These are phyloP conservation scores for Ceratonia siliqua DNA, from an alignment of 306 rosid species.

Conservation along the genomic window DNA sequence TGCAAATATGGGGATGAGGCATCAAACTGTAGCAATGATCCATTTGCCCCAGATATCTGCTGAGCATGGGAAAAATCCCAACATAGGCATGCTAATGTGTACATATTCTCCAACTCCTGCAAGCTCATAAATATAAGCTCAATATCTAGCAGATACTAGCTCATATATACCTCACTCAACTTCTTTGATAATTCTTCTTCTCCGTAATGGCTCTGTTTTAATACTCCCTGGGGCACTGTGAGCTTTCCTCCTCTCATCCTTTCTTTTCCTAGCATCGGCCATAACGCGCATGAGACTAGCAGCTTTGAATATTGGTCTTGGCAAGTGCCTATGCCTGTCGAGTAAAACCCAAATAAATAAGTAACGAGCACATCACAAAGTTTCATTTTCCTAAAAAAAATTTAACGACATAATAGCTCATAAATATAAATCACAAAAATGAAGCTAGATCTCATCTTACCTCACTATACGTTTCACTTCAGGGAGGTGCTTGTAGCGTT, in stretches of 20 bases:
- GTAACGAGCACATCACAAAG: not conserved
- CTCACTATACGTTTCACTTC: slow-evolving; percentile 84
- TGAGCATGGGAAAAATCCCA: not conserved
- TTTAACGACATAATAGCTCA: not conserved
- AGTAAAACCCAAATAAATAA: not conserved
- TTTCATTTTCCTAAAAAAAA: not conserved
- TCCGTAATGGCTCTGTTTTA: slow-evolving; percentile 56
- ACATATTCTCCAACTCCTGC: slow-evolving; percentile 1
- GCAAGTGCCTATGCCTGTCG: slow-evolving; percentile 76
- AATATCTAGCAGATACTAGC: not conserved
- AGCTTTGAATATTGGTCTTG: slow-evolving; percentile 78
- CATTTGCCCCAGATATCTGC: slow-evolving; percentile 15
- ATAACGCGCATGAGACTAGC: slow-evolving; percentile 51
- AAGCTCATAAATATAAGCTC: slow-evolving; percentile 4
- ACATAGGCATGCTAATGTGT: not conserved
- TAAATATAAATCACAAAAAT: not conserved
- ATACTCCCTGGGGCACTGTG: slow-evolving; percentile 87
- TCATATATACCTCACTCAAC: slow-evolving; percentile 46
- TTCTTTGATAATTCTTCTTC: slow-evolving; percentile 65
- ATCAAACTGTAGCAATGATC: not conserved
- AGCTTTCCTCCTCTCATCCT: slow-evolving; percentile 73
- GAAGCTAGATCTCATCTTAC: slow-evolving; percentile 36
- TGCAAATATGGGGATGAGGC: not conserved
- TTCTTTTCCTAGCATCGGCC: slow-evolving; percentile 61
- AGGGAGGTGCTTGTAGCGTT: slow-evolving; percentile 81